A percentile compares a stretch with the other conserved stretches of the same genome.
Evolutionary conservation across 495 filamentous ascomycete genomes (phyloP).

Genomic region (Tuber melanosporum): DNA sequence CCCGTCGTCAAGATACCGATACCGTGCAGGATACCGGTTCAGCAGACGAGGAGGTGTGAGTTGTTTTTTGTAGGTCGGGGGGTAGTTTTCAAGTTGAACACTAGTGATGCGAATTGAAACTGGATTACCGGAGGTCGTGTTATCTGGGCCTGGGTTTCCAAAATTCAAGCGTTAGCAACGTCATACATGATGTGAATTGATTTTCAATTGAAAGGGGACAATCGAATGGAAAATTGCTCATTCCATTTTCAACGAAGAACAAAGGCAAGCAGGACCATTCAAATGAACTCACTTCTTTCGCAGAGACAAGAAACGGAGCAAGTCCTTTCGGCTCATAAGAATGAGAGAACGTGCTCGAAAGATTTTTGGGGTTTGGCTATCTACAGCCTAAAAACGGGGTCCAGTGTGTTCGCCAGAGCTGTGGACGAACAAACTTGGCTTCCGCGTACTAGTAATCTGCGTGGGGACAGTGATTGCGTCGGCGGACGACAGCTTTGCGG

Average conservation of each 20-base stretch:
- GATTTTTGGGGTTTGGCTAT: conserved; percentile 35
- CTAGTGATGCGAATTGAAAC: conserved; percentile 19
- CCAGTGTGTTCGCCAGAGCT: conserved; percentile 42
- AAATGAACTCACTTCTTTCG: conserved; percentile 73
- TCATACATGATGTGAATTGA: conserved; percentile 11
- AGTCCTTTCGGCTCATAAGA: conserved; percentile 86
- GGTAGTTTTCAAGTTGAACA: conserved; percentile 25
- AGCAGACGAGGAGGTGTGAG: conserved; percentile 81
- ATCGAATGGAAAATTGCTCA: neutral
- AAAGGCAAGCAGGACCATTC: neutral
- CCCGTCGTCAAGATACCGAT: conserved; percentile 65
- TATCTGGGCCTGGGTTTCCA: conserved; percentile 73
- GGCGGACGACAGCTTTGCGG: conserved; percentile 32
- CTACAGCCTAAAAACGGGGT: conserved; percentile 40
- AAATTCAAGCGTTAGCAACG: conserved; percentile 17
- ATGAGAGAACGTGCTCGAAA: conserved; percentile 40
- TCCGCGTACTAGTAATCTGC: conserved; percentile 17
- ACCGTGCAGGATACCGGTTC: conserved; percentile 73
- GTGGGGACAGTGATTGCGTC: conserved; percentile 11
- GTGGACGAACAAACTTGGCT: conserved; percentile 41
- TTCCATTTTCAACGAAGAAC: neutral
- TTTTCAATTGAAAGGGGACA: neutral
- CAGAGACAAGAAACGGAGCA: conserved; percentile 90
- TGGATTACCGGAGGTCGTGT: conserved; percentile 50
- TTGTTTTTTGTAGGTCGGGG: conserved; percentile 34